Base-by-base conservation (phyloP, 1,139 yeast species). In the Saccharomycopsis hybrid region DNA sequence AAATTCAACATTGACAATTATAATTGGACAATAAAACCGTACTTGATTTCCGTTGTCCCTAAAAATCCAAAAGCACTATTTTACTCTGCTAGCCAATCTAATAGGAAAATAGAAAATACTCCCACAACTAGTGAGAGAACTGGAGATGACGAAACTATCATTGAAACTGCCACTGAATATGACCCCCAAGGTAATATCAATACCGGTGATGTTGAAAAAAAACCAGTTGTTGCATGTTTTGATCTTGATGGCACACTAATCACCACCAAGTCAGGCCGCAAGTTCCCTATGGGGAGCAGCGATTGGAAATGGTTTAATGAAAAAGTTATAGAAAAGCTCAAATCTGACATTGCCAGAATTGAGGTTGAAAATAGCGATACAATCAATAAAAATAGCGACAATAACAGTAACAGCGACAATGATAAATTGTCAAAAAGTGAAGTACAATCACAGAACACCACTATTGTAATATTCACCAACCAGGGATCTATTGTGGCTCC, bases 381-480 rank as follows among this genome's bases (percentile, higher is more conserved):
- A 47, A 61, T 78, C 29, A 56, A 58, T 9, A 51, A 60, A 27
- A 54, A 65, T 8, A 48, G 59, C 2, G 56, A 60, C 0, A 48
- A 61, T 0, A 43, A 49, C 2, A 58, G 60, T 0, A n/a, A n/a
- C n/a, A n/a, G n/a, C n/a, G n/a, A n/a, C 11, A 8, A 11, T 32
- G 9, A 8, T 32, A 11, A 11, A 32, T 32, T 32, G 35, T 11
- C 35, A 32, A 8, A 32, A 32, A 8, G 8, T 32, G 9, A 8
- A 32, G 35, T 32, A 32, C 11, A n/a, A n/a, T n/a, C n/a, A n/a
- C n/a, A n/a, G n/a, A 62, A 65, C 2, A 40, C 35, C 1, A 18
- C 31, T 11, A 63, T 88, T 3, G 92, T 82, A 11, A 75, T 92
- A 1, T 86, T 92, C 62, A 79, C 97, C 2, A 92, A 92, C 61